Evolutionary conservation across 345 rosid genomes (phyloP).

Genomic region (Murraya paniculata): DNA sequence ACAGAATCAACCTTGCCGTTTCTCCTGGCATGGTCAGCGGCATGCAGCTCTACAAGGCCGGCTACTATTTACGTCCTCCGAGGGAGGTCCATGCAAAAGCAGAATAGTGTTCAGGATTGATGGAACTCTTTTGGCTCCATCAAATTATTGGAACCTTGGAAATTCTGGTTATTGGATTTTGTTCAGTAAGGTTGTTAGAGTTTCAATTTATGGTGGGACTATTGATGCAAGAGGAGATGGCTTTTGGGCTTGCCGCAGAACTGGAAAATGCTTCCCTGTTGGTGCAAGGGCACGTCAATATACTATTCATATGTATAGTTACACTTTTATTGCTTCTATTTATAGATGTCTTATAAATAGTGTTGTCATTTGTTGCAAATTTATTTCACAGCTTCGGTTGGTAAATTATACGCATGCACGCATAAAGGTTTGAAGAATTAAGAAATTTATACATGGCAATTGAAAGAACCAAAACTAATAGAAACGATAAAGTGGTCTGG

Average conservation of each 20-base stretch:
- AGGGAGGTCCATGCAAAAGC: slow-evolving; percentile 60
- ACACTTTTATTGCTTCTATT: no score
- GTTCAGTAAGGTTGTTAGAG: slow-evolving; percentile 38
- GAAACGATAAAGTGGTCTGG: no score
- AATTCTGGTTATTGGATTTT: slow-evolving; percentile 48
- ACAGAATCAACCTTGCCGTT: slow-evolving; percentile 59
- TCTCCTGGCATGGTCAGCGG: slow-evolving; percentile 39
- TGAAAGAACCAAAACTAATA: no score
- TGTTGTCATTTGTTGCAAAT: no score
- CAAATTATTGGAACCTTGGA: slow-evolving; percentile 40
- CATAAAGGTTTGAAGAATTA: no score
- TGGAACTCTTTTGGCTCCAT: slow-evolving; percentile 69
- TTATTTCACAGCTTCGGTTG: no score
- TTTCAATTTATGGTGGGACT: slow-evolving; percentile 34
- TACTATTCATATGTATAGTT: no score
- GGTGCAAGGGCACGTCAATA: background rate
- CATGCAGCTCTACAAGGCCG: slow-evolving; percentile 45
- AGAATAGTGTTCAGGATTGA: slow-evolving; percentile 35
- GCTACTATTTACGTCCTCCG: slow-evolving; percentile 49
- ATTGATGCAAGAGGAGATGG: background rate
- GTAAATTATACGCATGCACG: no score
- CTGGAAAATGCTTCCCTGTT: background rate
- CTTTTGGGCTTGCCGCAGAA: background rate
- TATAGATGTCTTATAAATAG: no score
- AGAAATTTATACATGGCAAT: no score